Evolutionary conservation across 2,329 filamentous ascomycete genomes (phyloP).

Genomic region (Amphichorda felina): DNA sequence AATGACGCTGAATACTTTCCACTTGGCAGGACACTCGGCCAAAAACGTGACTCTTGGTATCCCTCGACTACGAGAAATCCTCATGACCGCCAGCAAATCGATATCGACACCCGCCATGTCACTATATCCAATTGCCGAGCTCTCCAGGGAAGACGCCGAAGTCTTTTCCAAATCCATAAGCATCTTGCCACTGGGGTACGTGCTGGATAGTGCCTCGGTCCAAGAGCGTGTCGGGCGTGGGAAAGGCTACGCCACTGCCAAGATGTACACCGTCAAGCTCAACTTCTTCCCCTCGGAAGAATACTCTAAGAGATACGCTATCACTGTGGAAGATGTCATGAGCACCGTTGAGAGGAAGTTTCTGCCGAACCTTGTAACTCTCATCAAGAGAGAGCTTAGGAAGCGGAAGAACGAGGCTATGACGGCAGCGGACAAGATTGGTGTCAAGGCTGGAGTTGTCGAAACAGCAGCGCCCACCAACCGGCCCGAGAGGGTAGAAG

Average conservation of each 20-base stretch:
- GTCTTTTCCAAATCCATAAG: slow-evolving; percentile 88
- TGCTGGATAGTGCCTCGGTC: slow-evolving; percentile 71
- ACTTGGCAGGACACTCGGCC: slow-evolving; percentile 94
- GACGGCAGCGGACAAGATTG: slow-evolving; percentile 66
- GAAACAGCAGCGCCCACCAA: slow-evolving; percentile 31
- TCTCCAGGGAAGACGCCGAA: slow-evolving; percentile 57
- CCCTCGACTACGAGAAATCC: slow-evolving; percentile 87
- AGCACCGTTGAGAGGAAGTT: slow-evolving; percentile 72
- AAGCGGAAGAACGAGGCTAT: slow-evolving; percentile 57
- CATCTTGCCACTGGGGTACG: slow-evolving; percentile 68
- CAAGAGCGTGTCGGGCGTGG: slow-evolving; percentile 70
- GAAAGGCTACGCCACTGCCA: slow-evolving; percentile 53
- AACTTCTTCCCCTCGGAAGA: slow-evolving; percentile 77
- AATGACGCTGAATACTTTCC: slow-evolving; percentile 99
- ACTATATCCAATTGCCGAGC: slow-evolving; percentile 61
- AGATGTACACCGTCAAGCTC: slow-evolving; percentile 73
- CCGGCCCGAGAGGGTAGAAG: slow-evolving; percentile 24
- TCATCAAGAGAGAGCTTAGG: slow-evolving; percentile 70
- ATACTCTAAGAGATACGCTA: slow-evolving; percentile 78
- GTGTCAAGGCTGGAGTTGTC: slow-evolving; percentile 37
- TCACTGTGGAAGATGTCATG: slow-evolving; percentile 66
- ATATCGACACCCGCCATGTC: slow-evolving; percentile 92
- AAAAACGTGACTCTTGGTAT: slow-evolving; percentile 99
- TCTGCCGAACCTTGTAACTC: slow-evolving; percentile 56
- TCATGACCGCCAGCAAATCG: slow-evolving; percentile 87